Evolutionary conservation across 2,329 filamentous ascomycete species (phyloP), one percentile per base, ranked within the genome.

Genomic region (Colletotrichum tabaci): DNA sequence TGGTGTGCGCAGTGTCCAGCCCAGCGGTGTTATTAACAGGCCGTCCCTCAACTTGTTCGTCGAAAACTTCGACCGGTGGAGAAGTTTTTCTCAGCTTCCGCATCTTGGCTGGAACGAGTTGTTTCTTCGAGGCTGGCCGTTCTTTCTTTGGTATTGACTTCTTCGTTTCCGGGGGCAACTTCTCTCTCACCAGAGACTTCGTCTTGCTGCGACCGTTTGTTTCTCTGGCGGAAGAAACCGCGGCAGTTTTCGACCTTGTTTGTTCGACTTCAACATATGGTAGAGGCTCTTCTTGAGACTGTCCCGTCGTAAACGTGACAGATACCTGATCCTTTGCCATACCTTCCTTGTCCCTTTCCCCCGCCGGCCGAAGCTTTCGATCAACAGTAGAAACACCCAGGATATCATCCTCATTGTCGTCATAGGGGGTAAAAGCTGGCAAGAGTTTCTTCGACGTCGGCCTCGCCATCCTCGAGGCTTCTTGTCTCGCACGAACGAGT

Each of bases 341-440:
- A 12, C 30, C 21, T 13, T 35, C 16, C 0, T 12, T 10, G 12
- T 6, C 38, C 26, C 16, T 40, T 12, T 56, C 44, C 38, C 61
- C 52, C 12, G 50, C 40, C 1, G 2, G 40, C 42, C 4, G 18
- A 13, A 35, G 16, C 18, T 38, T 23, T 38, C 12, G 53, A 3
- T 52, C 53, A 1, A 53, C 57, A 26, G 30, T 62, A 26, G 46
- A 71, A 55, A 57, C 49, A 3, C 75, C 74, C 0, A 81, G 74
- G 40, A 81, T 76, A 49, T 81, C 80, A 62, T 82, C 80, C n/a
- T 77, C 76, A 21, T 78, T 74, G 21, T 74, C 74, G 47, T 76
- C 71, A 72, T 75, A 60, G 73, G 75, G 26, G 47, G 52, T 50
- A 23, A 72, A 63, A 9, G 56, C 66, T 16, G 55, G 72, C 18